phyloP scores from a whole-genome alignment of 1,284 basidiomycete genomes.

The Irpex lacteus region DNA sequence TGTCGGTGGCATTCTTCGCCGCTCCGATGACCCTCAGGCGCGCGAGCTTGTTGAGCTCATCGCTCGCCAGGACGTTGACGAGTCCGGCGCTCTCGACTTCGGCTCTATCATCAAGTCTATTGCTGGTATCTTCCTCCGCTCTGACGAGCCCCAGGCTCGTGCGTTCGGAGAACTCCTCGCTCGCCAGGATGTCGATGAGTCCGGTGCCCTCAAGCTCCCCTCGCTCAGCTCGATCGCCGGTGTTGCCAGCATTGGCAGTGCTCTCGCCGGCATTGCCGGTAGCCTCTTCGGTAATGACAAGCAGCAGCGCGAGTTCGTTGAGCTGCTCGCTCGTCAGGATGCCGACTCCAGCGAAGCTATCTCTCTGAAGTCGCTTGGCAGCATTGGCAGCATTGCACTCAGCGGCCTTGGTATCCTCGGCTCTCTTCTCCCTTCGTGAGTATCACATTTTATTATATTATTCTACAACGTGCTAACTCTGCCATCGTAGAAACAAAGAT shows the following conservation, averaged over 20 bases:
- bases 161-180: not conserved
- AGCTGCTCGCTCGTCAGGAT: not conserved
- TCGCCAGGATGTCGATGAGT: not conserved
- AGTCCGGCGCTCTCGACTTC: not conserved
- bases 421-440: not conserved
- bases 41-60: not conserved
- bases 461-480: not conserved
- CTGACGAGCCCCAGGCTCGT: not conserved
- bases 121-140: not conserved
- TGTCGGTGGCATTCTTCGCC: not conserved
- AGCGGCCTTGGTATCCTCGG: not conserved
- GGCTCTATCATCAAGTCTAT: not conserved
- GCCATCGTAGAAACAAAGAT: not conserved
- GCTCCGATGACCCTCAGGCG: not conserved
- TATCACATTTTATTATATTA: not conserved
- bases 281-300: not conserved
- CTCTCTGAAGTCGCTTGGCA: not conserved
- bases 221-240: not conserved
- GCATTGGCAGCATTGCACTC: not conserved
- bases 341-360: conserved; percentile 3
- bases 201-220: not conserved
- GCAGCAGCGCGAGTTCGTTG: conserved; percentile 1
- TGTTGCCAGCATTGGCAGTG: not conserved
- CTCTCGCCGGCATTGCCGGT: not conserved
- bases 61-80: not conserved